Conservation (phyloP, 139 green algal species). For the Picochlorum costavermella region DNA sequence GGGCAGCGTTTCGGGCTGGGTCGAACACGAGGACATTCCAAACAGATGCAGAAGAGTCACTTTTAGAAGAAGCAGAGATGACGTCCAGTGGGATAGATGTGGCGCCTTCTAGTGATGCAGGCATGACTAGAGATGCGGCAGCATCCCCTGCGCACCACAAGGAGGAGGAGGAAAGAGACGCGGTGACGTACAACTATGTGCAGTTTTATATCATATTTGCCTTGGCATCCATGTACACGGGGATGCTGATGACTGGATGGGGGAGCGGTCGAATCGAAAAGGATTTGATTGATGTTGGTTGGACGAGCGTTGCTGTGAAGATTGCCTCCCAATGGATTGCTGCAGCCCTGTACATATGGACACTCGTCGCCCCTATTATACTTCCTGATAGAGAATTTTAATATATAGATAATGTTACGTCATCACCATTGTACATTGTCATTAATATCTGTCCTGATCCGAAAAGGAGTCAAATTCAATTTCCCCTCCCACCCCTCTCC, state of each 20-base stretch:
- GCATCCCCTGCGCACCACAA: not conserved
- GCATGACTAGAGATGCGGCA: constrained; percentile 1
- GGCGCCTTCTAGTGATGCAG: constrained; percentile 7
- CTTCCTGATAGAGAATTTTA: constrained; percentile 81
- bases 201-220: constrained; percentile 99
- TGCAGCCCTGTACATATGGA: constrained; percentile 82
- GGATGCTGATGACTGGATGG: constrained; percentile 97
- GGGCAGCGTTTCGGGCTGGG: constrained; percentile 84
- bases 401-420: not conserved
- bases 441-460: constrained; percentile 27
- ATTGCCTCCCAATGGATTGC: constrained; percentile 64
- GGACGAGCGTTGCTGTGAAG: constrained; percentile 93
- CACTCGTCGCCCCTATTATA: constrained; percentile 76
- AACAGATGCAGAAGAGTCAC: constrained; percentile 18
- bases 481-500: constrained; percentile 21
- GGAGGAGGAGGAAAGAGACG: not conserved
- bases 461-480: constrained; percentile 16
- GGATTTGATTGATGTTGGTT: constrained; percentile 90
- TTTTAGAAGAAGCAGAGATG: constrained; percentile 25
- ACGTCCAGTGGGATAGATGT: constrained; percentile 69
- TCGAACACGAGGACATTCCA: constrained; percentile 72
- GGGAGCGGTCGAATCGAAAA: constrained; percentile 50
- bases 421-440: not conserved
- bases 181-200: constrained; percentile 32
- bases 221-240: constrained; percentile 87